Percentiles rank a stretch among this genome's conserved stretches.
phyloP scores from a whole-genome alignment of 75 land plant genomes.

The Pseudotsuga menziesii region DNA sequence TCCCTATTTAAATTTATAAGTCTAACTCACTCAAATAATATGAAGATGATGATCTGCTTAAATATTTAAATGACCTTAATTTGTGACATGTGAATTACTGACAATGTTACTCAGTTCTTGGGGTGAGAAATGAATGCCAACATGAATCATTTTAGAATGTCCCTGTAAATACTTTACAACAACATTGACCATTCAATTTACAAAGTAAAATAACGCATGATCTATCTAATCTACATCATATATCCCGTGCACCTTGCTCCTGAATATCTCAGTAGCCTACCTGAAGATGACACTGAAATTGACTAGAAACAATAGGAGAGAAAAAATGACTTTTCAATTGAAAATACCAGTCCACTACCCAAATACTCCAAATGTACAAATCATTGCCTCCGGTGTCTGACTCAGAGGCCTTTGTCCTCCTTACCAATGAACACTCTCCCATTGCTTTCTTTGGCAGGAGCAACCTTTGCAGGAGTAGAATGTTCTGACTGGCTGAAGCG shows the following conservation, averaged over 20 bases:
- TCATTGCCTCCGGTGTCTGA: background rate
- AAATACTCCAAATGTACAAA: background rate
- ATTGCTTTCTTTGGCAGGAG: constrained; percentile 3
- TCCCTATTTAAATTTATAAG: no score
- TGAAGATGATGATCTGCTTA: no score
- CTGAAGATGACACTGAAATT: background rate
- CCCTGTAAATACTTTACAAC: constrained; percentile 1
- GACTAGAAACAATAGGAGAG: background rate
- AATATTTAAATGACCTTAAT: no score
- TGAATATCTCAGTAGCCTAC: background rate
- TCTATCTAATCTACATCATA: background rate
- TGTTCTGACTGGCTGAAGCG: constrained; percentile 51
- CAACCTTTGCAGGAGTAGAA: constrained; percentile 14
- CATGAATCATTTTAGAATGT: background rate
- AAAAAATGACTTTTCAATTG: background rate
- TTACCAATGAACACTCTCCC: background rate
- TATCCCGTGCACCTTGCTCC: background rate
- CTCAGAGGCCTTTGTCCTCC: background rate
- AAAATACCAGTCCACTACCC: background rate
- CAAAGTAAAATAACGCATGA: background rate
- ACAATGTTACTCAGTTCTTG: background rate
- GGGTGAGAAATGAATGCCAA: background rate
- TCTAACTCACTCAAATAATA: no score
- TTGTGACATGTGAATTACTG: background rate
- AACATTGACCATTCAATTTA: background rate